Evolutionary conservation across 2,329 filamentous ascomycete genomes (phyloP).

Genomic region (Aspergillus pseudonomiae): DNA sequence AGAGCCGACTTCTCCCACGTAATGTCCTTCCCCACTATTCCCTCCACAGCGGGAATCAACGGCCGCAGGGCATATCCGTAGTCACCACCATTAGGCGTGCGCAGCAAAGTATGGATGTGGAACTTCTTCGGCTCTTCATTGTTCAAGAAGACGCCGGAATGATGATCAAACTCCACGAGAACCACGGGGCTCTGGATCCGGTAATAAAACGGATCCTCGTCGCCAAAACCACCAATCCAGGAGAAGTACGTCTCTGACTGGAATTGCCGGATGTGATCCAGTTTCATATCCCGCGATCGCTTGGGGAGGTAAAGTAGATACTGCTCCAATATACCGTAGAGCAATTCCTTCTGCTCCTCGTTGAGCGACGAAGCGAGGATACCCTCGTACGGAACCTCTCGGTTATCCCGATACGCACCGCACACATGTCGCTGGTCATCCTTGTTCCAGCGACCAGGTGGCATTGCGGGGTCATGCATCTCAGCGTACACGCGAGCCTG

Average conservation of each 20-base stretch:
- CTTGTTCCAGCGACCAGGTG: conserved; percentile 68
- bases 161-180: conserved; percentile 77
- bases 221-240: conserved; percentile 71
- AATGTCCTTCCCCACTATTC: conserved; percentile 42
- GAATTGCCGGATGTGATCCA: conserved; percentile 58
- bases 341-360: conserved; percentile 53
- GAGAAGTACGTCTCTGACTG: conserved; percentile 75
- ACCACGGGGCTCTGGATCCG: conserved; percentile 76
- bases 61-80: conserved; percentile 64
- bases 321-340: conserved; percentile 63
- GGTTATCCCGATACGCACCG: conserved; percentile 78
- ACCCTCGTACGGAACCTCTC: conserved; percentile 74
- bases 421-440: conserved; percentile 79
- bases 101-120: conserved; percentile 74
- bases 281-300: conserved; percentile 55
- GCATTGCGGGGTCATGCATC: conserved; percentile 69
- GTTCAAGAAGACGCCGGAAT: conserved; percentile 75
- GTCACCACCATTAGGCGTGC: conserved; percentile 75
- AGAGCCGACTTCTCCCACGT: conserved; percentile 27
- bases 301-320: conserved; percentile 71
- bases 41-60: conserved; percentile 38
- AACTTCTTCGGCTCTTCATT: conserved; percentile 76
- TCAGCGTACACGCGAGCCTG: conserved; percentile 60
- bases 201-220: conserved; percentile 75
- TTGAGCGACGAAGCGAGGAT: conserved; percentile 54